Percentiles rank a stretch among this genome's conserved stretches.
Evolutionary conservation across 1,284 basidiomycete genomes (phyloP).

Genomic region (Ceratobasidium papillatum): DNA sequence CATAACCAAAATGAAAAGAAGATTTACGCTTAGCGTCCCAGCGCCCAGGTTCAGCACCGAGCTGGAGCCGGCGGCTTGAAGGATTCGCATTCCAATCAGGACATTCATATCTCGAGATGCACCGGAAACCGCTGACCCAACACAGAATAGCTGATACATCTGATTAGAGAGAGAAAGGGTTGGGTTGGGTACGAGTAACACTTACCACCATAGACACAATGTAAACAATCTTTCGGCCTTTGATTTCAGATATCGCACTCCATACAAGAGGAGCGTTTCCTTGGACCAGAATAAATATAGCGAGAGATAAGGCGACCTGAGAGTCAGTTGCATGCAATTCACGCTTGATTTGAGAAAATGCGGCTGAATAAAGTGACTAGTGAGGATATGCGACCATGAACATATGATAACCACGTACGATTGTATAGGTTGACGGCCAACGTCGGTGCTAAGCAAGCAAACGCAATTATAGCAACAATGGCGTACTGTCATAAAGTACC

Average conservation of each 20-base stretch:
- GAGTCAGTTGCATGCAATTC: conserved; percentile 71
- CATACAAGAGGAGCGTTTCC: conserved; percentile 74
- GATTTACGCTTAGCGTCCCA: conserved; percentile 68
- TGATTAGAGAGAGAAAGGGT: background rate
- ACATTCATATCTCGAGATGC: conserved; percentile 66
- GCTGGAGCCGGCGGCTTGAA: conserved; percentile 77
- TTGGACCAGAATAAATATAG: conserved; percentile 82
- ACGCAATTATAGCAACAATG: conserved; percentile 65
- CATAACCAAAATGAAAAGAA: background rate
- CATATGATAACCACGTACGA: conserved; percentile 57
- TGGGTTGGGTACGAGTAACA: background rate
- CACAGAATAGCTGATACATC: conserved; percentile 61
- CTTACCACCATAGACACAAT: conserved; percentile 61
- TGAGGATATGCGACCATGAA: background rate
- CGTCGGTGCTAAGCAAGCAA: conserved; percentile 72
- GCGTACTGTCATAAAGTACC: conserved; percentile 55
- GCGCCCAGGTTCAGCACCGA: conserved; percentile 83
- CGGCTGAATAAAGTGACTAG: conserved; percentile 55
- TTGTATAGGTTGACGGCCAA: conserved; percentile 74
- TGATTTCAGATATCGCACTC: conserved; percentile 79
- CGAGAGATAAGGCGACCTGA: conserved; percentile 77
- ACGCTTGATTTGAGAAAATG: conserved; percentile 70
- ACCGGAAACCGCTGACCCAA: conserved; percentile 72
- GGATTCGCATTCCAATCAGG: conserved; percentile 75
- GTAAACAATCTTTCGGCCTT: conserved; percentile 82